Evolutionary conservation across 2,329 filamentous ascomycete species (phyloP).

Genomic region (Tympanopsis confertula): DNA sequence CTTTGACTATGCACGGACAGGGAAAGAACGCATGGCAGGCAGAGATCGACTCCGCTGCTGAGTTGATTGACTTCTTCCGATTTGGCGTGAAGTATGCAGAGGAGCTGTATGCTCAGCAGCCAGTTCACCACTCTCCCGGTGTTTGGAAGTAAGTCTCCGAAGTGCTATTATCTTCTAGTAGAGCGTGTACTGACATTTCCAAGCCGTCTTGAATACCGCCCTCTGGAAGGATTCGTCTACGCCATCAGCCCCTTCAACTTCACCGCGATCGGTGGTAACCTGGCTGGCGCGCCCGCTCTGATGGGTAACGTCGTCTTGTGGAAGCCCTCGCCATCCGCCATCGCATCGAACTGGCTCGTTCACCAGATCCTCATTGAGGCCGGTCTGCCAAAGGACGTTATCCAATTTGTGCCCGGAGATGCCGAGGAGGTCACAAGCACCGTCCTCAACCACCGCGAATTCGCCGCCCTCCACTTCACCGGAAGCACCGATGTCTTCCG

Average conservation of each 20-base stretch:
- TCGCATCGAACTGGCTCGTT: constrained; percentile 82
- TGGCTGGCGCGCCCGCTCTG: constrained; percentile 70
- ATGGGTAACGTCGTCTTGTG: constrained; percentile 92
- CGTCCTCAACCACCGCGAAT: constrained; percentile 66
- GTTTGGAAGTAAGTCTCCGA: constrained; percentile 66
- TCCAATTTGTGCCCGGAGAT: constrained; percentile 87
- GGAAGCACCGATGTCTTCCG: constrained; percentile 88
- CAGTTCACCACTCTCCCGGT: constrained; percentile 68
- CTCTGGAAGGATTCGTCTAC: constrained; percentile 91
- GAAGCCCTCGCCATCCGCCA: constrained; percentile 86
- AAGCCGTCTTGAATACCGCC: constrained; percentile 36
- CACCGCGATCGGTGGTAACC: constrained; percentile 83
- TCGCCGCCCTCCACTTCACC: constrained; percentile 89
- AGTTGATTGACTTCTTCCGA: constrained; percentile 82
- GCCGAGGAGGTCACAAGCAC: constrained; percentile 72
- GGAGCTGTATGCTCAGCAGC: constrained; percentile 80
- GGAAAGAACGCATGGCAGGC: constrained; percentile 98
- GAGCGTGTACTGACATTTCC: background rate
- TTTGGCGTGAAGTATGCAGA: constrained; percentile 93
- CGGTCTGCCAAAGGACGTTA: constrained; percentile 76
- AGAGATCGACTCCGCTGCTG: constrained; percentile 92
- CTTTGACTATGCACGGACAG: constrained; percentile 87
- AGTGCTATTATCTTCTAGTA: constrained; percentile 52
- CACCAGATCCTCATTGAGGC: constrained; percentile 87
- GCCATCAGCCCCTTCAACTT: constrained; percentile 95